Evolutionary conservation across 2,329 filamentous ascomycete genomes (phyloP).

Genomic region (Fusarium sp.): DNA sequence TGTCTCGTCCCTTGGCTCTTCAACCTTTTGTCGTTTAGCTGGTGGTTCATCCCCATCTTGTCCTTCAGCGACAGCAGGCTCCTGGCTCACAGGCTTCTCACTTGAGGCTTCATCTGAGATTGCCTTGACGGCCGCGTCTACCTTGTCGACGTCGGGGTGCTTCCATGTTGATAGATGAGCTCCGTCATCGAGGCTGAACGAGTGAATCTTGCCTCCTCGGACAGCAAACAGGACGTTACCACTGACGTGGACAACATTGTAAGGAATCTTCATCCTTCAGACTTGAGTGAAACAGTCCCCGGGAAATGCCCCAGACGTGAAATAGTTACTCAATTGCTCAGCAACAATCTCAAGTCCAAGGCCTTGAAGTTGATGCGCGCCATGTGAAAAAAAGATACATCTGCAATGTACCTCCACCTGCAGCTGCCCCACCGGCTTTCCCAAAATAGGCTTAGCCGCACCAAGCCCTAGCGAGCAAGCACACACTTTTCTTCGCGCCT

Average conservation of each 20-base stretch:
- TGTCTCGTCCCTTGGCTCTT: conserved; percentile 42
- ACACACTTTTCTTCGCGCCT: conserved; percentile 53
- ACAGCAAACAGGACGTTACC: conserved; percentile 79
- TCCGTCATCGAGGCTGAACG: conserved; percentile 73
- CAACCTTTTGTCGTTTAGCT: conserved; percentile 55
- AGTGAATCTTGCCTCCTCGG: conserved; percentile 79
- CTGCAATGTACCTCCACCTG: conserved; percentile 47
- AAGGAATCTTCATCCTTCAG: conserved; percentile 69
- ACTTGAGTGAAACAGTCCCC: background rate
- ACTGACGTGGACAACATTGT: conserved; percentile 73
- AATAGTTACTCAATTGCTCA: conserved; percentile 22
- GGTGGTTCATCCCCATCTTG: conserved; percentile 52
- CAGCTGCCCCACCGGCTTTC: conserved; percentile 20
- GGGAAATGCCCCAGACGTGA: conserved; percentile 2
- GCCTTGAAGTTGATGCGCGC: conserved; percentile 34
- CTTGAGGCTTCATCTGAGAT: conserved; percentile 27
- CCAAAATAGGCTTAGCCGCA: conserved; percentile 47
- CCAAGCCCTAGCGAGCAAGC: conserved; percentile 56
- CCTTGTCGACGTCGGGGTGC: conserved; percentile 60
- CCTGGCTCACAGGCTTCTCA: conserved; percentile 27
- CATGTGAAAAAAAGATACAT: conserved; percentile 56
- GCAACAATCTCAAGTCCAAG: conserved; percentile 29
- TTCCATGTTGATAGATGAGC: conserved; percentile 75
- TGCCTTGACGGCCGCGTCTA: conserved; percentile 49
- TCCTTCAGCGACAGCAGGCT: conserved; percentile 22